Evolutionary conservation across 129 eudicot species (phyloP).

Genomic region (Rutidosis leptorrhynchoides): DNA sequence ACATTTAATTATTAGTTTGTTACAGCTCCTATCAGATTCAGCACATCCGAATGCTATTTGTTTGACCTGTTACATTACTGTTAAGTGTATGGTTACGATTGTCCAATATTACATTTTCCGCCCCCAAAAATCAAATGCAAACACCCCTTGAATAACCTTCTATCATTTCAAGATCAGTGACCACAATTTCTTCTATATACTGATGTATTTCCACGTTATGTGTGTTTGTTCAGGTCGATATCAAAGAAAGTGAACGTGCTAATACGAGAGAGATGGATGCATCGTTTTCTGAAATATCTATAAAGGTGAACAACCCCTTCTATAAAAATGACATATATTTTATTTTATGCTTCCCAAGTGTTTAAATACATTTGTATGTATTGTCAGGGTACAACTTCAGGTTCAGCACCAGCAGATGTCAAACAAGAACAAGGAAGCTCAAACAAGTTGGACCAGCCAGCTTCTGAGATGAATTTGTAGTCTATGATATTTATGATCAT

Average conservation of each 20-base stretch:
- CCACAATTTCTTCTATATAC: not conserved
- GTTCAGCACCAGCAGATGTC: conserved; percentile 31
- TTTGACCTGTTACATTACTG: not conserved
- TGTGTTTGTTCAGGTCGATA: conserved; percentile 36
- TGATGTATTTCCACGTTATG: not conserved
- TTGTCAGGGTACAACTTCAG: conserved; percentile 44
- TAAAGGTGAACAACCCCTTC: conserved; percentile 38
- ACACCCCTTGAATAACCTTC: not conserved
- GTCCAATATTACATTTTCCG: not conserved
- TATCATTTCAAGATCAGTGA: not conserved
- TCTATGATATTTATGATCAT: too few relatives aligned
- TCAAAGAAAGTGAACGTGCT: conserved; percentile 37
- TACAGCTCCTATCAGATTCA: not conserved
- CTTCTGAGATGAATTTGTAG: conserved; percentile 20
- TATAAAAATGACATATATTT: not conserved
- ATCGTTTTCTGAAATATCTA: conserved; percentile 40
- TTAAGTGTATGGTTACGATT: not conserved
- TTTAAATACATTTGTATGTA: conserved; percentile 10
- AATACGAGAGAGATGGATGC: conserved; percentile 43
- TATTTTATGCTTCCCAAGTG: not conserved
- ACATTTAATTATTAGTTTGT: not conserved
- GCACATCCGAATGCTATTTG: not conserved
- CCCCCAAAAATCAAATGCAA: not conserved
- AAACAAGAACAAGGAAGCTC: conserved; percentile 55
- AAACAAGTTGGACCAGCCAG: conserved; percentile 42